Evolutionary conservation across 2,329 filamentous ascomycete species (phyloP).

Genomic region (Aureobasidium sp.): DNA sequence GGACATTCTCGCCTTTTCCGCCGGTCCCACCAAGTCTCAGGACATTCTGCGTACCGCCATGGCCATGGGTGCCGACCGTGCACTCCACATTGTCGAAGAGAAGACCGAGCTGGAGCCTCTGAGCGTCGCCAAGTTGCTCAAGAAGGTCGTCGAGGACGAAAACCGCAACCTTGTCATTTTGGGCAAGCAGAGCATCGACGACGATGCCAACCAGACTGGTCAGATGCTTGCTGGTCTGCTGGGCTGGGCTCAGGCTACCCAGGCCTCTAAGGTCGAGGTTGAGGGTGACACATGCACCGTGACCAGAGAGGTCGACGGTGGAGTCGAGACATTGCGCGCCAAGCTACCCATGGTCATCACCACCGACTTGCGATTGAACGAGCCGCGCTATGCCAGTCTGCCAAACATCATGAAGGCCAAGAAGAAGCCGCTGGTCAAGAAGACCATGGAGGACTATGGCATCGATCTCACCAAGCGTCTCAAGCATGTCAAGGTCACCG

Average conservation of each 20-base stretch:
- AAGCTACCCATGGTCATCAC: conserved; percentile 91
- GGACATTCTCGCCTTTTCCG: conserved; percentile 84
- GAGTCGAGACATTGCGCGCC: conserved; percentile 78
- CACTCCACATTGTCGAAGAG: conserved; percentile 62
- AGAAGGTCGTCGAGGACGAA: conserved; percentile 72
- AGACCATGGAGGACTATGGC: conserved; percentile 74
- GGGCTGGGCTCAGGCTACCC: conserved; percentile 90
- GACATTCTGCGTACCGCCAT: conserved; percentile 92
- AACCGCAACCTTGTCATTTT: conserved; percentile 86
- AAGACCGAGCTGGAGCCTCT: conserved; percentile 83
- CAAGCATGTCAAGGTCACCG: conserved; percentile 84
- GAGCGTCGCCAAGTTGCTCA: conserved; percentile 81
- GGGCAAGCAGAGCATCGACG: conserved; percentile 97
- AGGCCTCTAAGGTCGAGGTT: conserved; percentile 79
- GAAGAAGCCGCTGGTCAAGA: conserved; percentile 98
- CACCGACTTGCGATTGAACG: conserved; percentile 88
- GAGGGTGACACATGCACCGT: conserved; percentile 66
- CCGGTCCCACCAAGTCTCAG: conserved; percentile 77
- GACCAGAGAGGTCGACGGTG: conserved; percentile 89
- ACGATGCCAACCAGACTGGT: conserved; percentile 90
- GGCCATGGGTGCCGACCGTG: conserved; percentile 96
- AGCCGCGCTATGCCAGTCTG: conserved; percentile 89
- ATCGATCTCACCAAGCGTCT: conserved; percentile 67
- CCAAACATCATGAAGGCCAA: conserved; percentile 99
- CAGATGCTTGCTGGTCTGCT: conserved; percentile 94